Conservation (phyloP, 1,139 yeast species). For the Suhomyces taliae region DNA sequence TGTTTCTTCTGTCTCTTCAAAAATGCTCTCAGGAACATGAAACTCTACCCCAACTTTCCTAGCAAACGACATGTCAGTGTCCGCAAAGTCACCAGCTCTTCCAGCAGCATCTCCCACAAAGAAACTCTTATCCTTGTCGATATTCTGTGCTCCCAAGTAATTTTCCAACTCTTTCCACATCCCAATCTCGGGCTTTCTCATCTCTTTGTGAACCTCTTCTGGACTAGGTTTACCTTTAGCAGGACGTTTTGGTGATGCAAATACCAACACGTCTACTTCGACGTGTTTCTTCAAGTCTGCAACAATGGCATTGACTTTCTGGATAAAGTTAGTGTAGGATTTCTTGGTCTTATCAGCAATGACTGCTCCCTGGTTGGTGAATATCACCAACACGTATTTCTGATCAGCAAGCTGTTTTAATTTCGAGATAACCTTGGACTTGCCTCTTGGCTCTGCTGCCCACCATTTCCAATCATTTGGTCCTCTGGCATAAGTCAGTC, state of each 20-base stretch:
- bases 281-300: constrained; percentile 16
- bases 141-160: constrained; percentile 31
- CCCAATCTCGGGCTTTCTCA: constrained; percentile 76
- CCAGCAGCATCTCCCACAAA: constrained; percentile 99
- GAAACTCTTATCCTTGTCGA: constrained; percentile 50
- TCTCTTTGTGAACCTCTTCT: constrained; percentile 36
- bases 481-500: constrained; percentile 52
- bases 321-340: constrained; percentile 49
- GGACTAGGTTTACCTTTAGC: constrained; percentile 26
- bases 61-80: constrained; percentile 74
- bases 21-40: constrained; percentile 67
- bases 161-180: constrained; percentile 58
- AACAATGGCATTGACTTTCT: constrained; percentile 43
- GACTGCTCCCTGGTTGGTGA: constrained; percentile 85
- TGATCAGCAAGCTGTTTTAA: constrained; percentile 25
- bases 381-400: constrained; percentile 56
- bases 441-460: constrained; percentile 17
- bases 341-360: constrained; percentile 45
- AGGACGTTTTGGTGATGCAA: constrained; percentile 62
- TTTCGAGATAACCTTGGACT: constrained; percentile 24
- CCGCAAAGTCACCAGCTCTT: constrained; percentile 70
- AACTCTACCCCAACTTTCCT: constrained; percentile 52
- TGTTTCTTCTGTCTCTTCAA: constrained; percentile 12
- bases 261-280: constrained; percentile 42
- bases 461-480: constrained; percentile 74